A percentile compares a stretch with the other conserved stretches of the same genome.
These are phyloP conservation scores for Lasiosphaeris hirsuta DNA, from an alignment of 495 filamentous ascomycete genomes.

Conservation along the genomic window DNA sequence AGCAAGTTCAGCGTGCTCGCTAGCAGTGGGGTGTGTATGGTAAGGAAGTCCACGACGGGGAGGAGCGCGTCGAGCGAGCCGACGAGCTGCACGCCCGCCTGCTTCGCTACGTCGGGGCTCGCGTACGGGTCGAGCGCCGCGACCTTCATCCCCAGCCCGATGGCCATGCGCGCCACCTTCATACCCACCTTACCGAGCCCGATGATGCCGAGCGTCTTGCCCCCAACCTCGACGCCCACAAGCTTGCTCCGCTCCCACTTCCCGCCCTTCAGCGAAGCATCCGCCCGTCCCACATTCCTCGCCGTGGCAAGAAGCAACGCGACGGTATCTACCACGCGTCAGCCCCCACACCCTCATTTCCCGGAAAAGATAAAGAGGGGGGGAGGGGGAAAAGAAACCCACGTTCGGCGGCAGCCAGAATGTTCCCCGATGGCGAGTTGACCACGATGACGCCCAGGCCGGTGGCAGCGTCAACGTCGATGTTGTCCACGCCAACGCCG, in stretches of 20 bases:
- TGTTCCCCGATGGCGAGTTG: constrained; percentile 67
- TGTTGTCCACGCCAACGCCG: constrained; percentile 74
- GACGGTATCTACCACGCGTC: constrained; percentile 44
- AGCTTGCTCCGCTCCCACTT: constrained; percentile 68
- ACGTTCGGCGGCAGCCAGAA: constrained; percentile 64
- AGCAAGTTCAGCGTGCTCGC: constrained; percentile 67
- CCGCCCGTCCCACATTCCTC: constrained; percentile 60
- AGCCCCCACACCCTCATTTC: no score
- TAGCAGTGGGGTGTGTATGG: constrained; percentile 71
- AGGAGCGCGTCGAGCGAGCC: constrained; percentile 53
- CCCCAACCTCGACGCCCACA: constrained; percentile 66
- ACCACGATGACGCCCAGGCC: constrained; percentile 65
- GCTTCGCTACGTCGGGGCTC: constrained; percentile 53
- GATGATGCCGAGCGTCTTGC: constrained; percentile 64
- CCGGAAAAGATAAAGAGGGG: no score
- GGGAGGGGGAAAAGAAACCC: no score
- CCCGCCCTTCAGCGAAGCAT: constrained; percentile 54
- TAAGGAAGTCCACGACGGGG: constrained; percentile 63
- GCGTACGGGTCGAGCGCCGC: constrained; percentile 67
- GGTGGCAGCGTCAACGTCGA: constrained; percentile 65
- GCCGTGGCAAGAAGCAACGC: constrained; percentile 64
- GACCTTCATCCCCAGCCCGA: constrained; percentile 66
- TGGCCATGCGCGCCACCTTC: constrained; percentile 65
- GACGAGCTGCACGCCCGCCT: constrained; percentile 56
- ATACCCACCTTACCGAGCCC: constrained; percentile 72